Evolutionary conservation across 1,284 basidiomycete species (phyloP).

Genomic region (Butyriboletus regius): DNA sequence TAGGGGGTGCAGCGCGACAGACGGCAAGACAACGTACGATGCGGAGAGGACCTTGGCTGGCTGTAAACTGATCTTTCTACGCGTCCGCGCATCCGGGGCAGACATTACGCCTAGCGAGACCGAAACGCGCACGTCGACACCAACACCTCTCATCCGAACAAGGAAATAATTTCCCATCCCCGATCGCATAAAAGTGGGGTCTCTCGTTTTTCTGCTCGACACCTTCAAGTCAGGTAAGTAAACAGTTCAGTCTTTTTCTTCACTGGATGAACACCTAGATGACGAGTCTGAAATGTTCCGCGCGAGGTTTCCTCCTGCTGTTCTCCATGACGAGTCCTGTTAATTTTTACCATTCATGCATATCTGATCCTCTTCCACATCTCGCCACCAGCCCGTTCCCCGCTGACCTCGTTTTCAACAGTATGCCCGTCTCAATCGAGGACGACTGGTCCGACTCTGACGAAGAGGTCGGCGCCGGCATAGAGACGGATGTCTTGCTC

Average conservation of each 20-base stretch:
- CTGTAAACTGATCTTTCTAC: conserved; percentile 58
- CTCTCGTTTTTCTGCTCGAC: background rate
- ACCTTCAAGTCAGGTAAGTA: conserved; percentile 25
- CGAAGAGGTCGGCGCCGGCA: conserved; percentile 47
- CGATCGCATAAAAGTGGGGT: background rate
- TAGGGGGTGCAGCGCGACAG: background rate
- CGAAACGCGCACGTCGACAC: too few relatives aligned
- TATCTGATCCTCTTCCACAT: conserved; percentile 51
- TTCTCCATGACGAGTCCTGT: conserved; percentile 56
- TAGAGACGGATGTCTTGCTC: conserved; percentile 65
- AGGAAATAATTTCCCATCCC: conserved; percentile 20
- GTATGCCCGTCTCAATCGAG: conserved; percentile 37
- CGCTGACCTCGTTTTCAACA: conserved; percentile 17
- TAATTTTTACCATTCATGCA: conserved; percentile 80
- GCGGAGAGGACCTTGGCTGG: conserved; percentile 46
- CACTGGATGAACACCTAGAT: conserved; percentile 68
- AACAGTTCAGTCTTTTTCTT: conserved; percentile 10
- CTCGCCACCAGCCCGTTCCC: conserved; percentile 12
- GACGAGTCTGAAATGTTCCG: conserved; percentile 72
- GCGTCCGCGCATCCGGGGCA: conserved; percentile 59
- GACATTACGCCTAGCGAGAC: conserved; percentile 41
- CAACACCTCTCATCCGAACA: conserved; percentile 8
- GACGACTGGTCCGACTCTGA: conserved; percentile 75
- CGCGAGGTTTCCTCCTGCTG: conserved; percentile 55
- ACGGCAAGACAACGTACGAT: conserved; percentile 41